Percentiles rank a stretch among this genome's conserved stretches.
These are phyloP conservation scores for Arthromyces matolae DNA, from an alignment of 768 basidiomycete genomes.

Conservation along the genomic window DNA sequence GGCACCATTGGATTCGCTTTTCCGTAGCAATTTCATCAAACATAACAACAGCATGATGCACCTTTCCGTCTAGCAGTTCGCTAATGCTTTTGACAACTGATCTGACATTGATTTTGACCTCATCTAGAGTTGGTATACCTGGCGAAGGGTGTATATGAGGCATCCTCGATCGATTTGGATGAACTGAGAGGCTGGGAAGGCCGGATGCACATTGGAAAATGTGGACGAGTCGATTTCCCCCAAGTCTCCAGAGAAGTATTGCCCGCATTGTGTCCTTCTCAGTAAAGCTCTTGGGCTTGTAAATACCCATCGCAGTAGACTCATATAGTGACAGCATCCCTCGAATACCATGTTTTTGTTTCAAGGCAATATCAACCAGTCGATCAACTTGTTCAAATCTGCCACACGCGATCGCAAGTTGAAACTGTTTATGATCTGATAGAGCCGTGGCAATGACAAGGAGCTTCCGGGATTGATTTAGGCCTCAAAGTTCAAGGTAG, in stretches of 20 bases:
- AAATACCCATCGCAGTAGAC: constrained; percentile 10
- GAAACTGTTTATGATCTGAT: constrained; percentile 14
- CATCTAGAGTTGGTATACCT: not conserved
- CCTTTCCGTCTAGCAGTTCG: not conserved
- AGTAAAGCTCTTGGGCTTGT: constrained; percentile 17
- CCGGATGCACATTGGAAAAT: constrained; percentile 14
- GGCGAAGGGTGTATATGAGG: not conserved
- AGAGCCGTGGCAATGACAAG: not conserved
- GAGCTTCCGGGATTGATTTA: constrained; percentile 7
- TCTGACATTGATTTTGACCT: constrained; percentile 4
- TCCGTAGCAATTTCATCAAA: constrained; percentile 11
- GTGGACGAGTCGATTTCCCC: constrained; percentile 11
- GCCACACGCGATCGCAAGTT: constrained; percentile 13
- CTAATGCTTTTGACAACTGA: constrained; percentile 2
- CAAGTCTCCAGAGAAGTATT: constrained; percentile 9
- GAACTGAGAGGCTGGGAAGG: constrained; percentile 11
- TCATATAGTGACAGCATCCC: constrained; percentile 6
- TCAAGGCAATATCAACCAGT: constrained; percentile 7
- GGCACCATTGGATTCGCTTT: constrained; percentile 3
- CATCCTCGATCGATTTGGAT: constrained; percentile 1
- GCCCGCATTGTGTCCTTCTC: constrained; percentile 14
- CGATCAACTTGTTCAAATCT: constrained; percentile 12
- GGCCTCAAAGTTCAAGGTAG: constrained; percentile 1
- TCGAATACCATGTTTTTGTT: constrained; percentile 6
- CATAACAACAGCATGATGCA: constrained; percentile 9